Conservation (phyloP, 2,329 filamentous ascomycete genomes). For the Scytalidium lignicola region DNA sequence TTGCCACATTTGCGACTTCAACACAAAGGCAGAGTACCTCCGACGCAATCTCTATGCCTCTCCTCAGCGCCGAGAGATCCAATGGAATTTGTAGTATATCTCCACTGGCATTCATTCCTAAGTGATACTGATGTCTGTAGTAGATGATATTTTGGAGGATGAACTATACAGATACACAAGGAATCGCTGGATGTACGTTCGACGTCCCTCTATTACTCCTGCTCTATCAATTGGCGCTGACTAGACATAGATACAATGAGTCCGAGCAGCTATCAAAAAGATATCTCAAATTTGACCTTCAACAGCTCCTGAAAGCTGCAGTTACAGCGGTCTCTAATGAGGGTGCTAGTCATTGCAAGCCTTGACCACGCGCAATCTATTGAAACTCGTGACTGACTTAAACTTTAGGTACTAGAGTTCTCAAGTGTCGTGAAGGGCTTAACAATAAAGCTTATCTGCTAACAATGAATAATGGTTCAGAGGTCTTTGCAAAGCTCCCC, state of each 20-base stretch:
- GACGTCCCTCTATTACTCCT: conserved; percentile 1
- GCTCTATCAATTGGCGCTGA: background rate
- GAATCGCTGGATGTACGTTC: conserved; percentile 9
- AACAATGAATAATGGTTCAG: conserved; percentile 19
- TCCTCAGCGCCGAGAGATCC: conserved; percentile 4
- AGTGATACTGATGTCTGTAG: conserved; percentile 1
- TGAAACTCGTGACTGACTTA: conserved; percentile 4
- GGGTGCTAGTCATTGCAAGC: conserved; percentile 5
- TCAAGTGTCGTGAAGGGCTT: conserved; percentile 22
- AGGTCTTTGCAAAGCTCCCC: conserved; percentile 16
- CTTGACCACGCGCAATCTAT: conserved; percentile 1
- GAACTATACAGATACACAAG: conserved; percentile 6
- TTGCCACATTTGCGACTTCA: no score
- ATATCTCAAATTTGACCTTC: conserved; percentile 8
- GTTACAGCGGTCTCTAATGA: conserved; percentile 1
- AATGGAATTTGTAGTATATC: conserved; percentile 2
- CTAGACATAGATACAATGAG: conserved; percentile 2
- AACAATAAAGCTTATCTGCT: conserved; percentile 23
- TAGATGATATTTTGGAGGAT: conserved; percentile 3
- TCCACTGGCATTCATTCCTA: background rate
- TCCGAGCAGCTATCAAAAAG: conserved; percentile 3
- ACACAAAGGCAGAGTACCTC: conserved; percentile 3
- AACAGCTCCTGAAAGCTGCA: conserved; percentile 3
- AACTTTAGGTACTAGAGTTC: conserved; percentile 6
- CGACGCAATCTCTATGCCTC: conserved; percentile 3